Conservation (phyloP, 345 rosid species). For the Mallotus nudiflorus region DNA sequence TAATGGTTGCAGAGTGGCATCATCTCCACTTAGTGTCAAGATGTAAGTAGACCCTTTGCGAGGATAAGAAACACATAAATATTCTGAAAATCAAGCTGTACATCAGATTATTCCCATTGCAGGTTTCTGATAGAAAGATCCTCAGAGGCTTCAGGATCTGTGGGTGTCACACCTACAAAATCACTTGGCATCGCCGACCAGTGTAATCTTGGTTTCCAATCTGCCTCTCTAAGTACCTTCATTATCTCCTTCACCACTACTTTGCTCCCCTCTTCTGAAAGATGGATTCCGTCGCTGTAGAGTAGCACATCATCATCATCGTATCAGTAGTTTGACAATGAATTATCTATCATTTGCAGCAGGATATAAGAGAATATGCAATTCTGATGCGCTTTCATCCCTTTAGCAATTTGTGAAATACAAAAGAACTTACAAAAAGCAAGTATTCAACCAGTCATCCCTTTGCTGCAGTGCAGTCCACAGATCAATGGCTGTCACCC, state of each 20-base stretch:
- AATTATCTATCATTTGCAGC: neutral
- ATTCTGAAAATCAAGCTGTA: no score
- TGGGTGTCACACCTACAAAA: slow-evolving; percentile 39
- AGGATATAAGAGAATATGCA: neutral
- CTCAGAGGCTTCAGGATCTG: slow-evolving; percentile 9
- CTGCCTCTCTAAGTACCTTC: slow-evolving; percentile 51
- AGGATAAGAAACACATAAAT: no score
- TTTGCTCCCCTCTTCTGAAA: slow-evolving; percentile 57
- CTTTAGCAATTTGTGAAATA: no score
- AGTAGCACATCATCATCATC: neutral
- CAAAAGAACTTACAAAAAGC: slow-evolving; percentile 15
- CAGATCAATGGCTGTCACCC: slow-evolving; percentile 19
- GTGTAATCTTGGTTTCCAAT: slow-evolving; percentile 66
- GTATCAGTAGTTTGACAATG: neutral
- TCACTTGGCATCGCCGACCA: slow-evolving; percentile 56
- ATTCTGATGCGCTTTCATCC: no score
- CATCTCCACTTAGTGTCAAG: no score
- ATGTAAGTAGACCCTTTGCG: no score
- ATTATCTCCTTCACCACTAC: slow-evolving; percentile 59
- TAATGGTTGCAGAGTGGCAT: no score
- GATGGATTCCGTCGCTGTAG: slow-evolving; percentile 68
- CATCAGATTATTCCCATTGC: neutral
- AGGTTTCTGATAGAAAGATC: neutral
- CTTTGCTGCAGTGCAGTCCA: slow-evolving; percentile 19
- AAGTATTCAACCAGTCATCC: slow-evolving; percentile 20